Evolutionary conservation across 2,329 filamentous ascomycete genomes (phyloP).

Genomic region (Endothia cerciana): DNA sequence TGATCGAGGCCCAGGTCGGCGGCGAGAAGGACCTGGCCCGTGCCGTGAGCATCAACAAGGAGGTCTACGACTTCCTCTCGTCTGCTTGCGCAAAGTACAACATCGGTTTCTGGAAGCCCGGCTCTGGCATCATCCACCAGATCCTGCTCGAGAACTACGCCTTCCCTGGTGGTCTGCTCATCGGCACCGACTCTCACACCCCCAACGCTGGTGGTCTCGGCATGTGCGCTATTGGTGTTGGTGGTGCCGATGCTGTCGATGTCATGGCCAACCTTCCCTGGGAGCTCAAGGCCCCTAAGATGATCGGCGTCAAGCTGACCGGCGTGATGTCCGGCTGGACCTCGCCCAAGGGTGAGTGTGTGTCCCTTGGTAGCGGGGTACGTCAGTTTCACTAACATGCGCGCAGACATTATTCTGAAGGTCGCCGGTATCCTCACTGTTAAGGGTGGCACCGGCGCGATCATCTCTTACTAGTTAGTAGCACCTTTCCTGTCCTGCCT

Average conservation of each 20-base stretch:
- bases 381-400: not conserved
- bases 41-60: conserved; percentile 94
- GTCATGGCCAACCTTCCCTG: conserved; percentile 97
- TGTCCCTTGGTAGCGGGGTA: no score
- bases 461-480: conserved; percentile 64
- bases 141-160: conserved; percentile 98
- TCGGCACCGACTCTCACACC: conserved; percentile 97
- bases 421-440: conserved; percentile 96
- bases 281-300: conserved; percentile 97
- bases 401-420: conserved; percentile 89
- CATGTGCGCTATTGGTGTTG: conserved; percentile 93
- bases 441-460: conserved; percentile 94
- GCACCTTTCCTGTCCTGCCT: not conserved
- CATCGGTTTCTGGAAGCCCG: conserved; percentile 99
- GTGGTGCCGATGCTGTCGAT: conserved; percentile 97
- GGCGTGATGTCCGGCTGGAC: conserved; percentile 90
- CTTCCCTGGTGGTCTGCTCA: conserved; percentile 97
- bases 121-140: conserved; percentile 99
- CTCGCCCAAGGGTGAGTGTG: conserved; percentile 77
- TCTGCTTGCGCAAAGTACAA: conserved; percentile 98
- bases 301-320: conserved; percentile 95
- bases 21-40: conserved; percentile 91
- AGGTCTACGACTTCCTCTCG: conserved; percentile 97
- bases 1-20: conserved; percentile 97
- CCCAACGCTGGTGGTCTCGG: conserved; percentile 96